Evolutionary conservation across 768 basidiomycete species (phyloP).

Genomic region (Suillus subaureus): DNA sequence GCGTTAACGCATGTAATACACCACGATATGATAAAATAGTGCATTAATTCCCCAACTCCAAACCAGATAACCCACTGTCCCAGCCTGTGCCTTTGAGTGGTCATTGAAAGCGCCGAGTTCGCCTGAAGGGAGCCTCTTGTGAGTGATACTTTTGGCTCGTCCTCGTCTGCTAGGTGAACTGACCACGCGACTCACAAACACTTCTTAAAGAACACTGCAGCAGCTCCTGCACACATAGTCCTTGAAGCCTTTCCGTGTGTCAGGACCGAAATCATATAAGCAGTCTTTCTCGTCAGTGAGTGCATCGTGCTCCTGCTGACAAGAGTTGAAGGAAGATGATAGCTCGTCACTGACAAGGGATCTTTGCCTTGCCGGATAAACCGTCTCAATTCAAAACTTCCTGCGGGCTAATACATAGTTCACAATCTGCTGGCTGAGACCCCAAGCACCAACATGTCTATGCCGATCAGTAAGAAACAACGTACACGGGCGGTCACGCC

Average conservation of each 20-base stretch:
- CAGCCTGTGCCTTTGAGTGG: not conserved
- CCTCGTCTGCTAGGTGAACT: not conserved
- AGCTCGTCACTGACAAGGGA: not conserved
- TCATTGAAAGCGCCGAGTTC: not conserved
- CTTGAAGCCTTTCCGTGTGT: not conserved
- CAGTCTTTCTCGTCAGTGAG: not conserved
- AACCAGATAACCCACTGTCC: not conserved
- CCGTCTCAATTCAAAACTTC: not conserved
- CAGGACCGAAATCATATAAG: not conserved
- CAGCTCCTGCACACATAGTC: not conserved
- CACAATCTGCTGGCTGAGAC: not conserved
- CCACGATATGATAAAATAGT: not conserved
- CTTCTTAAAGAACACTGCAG: not conserved
- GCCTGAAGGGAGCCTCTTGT: not conserved
- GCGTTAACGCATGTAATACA: not conserved
- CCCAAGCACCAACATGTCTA: not conserved
- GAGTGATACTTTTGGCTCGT: not conserved
- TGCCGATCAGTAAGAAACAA: not conserved
- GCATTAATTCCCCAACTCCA: not conserved
- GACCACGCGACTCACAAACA: not conserved
- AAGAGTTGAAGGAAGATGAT: not conserved
- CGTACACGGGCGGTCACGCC: not conserved
- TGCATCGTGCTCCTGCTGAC: not conserved
- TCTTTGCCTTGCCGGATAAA: not conserved
- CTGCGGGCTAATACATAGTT: not conserved